Evolutionary conservation across 2,329 filamentous ascomycete genomes (phyloP), one percentile per base, ranked within the genome.

Genomic region (Escovopsis sp.): DNA sequence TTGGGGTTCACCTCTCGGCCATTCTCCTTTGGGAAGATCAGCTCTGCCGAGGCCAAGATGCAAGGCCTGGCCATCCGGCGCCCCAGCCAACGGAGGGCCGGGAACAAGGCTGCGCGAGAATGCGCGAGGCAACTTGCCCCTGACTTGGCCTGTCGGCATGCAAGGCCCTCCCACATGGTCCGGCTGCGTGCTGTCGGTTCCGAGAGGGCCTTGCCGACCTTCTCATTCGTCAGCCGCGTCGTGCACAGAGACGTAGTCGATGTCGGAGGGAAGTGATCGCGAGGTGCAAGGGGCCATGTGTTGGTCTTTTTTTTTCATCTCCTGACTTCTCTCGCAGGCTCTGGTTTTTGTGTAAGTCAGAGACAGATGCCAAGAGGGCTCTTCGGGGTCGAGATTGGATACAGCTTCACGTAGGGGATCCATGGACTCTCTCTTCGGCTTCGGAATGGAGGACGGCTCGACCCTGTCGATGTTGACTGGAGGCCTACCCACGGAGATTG

Each of bases 161-260:
- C 35, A 35, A 40, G 39, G n/a, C n/a, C 39, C 35, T 40, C 33
- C 35, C 39, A 35, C 31, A 26, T 32, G 27, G 36, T 40, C 33
- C 21, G 37, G 15, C 29, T 25, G 33, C 36, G 30, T 40, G 36
- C 30, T 23, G 39, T 36, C 35, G 39, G 35, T 26, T 33, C 36
- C 32, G 27, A 40, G 19, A 33, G 28, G 39, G 23, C 33, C 30
- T 38, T 28, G 21, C 23, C 19, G 39, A n/a, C 33, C 33, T 35
- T 40, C 39, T 27, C 29, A 40, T 40, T 40, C 39, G 39, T 26
- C 36, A 31, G 35, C 30, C 33, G 27, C 30, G 26, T 23, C 28
- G 28, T 38, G 34, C 29, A 23, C 35, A 34, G 28, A 23, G 31
- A 13, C 34, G 35, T 36, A 36, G 39, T 38, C 34, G 38, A 35